phyloP scores from a whole-genome alignment of 2,329 filamentous ascomycete genomes.

The Neonectria sp. region DNA sequence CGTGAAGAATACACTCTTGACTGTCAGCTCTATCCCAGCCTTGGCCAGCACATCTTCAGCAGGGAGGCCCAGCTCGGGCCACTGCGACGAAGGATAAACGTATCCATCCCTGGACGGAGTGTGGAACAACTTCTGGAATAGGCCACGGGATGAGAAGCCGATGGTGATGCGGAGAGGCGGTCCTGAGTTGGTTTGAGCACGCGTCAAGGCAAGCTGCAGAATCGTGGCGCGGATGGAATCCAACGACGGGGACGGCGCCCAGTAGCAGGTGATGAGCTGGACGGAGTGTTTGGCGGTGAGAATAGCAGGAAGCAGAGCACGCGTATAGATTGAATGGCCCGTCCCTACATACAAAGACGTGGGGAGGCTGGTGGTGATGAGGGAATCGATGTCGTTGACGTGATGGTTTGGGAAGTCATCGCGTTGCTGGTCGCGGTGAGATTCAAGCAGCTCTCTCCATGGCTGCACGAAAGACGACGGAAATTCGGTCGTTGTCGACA shows the following conservation, averaged over 20 bases:
- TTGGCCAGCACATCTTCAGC: slow-evolving; percentile 64
- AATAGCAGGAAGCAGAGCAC: slow-evolving; percentile 73
- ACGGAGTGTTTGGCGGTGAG: slow-evolving; percentile 74
- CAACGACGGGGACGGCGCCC: slow-evolving; percentile 77
- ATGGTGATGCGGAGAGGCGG: slow-evolving; percentile 74
- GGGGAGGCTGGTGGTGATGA: slow-evolving; percentile 65
- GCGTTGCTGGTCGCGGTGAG: slow-evolving; percentile 52
- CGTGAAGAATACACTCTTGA: slow-evolving; percentile 85
- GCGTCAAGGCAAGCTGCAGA: slow-evolving; percentile 67
- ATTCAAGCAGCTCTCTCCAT: slow-evolving; percentile 53
- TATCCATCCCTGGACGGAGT: slow-evolving; percentile 74
- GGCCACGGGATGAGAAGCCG: slow-evolving; percentile 81
- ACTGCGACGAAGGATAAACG: slow-evolving; percentile 71
- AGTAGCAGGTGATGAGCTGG: slow-evolving; percentile 87
- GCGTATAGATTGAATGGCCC: slow-evolving; percentile 69
- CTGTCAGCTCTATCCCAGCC: slow-evolving; percentile 74
- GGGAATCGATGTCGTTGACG: slow-evolving; percentile 57
- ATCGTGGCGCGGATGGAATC: slow-evolving; percentile 72
- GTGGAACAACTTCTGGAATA: slow-evolving; percentile 83
- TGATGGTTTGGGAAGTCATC: slow-evolving; percentile 66
- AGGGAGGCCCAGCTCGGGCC: slow-evolving; percentile 78
- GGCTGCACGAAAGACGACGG: slow-evolving; percentile 56
- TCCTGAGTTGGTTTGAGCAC: slow-evolving; percentile 43
- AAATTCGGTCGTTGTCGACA: slow-evolving; percentile 45
- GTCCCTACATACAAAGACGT: slow-evolving; percentile 69